Percentiles rank a stretch among this genome's conserved stretches.
These are phyloP conservation scores for Schizochytrium sp. DNA, from an alignment of 108 stramenopile species.

Conservation along the genomic window DNA sequence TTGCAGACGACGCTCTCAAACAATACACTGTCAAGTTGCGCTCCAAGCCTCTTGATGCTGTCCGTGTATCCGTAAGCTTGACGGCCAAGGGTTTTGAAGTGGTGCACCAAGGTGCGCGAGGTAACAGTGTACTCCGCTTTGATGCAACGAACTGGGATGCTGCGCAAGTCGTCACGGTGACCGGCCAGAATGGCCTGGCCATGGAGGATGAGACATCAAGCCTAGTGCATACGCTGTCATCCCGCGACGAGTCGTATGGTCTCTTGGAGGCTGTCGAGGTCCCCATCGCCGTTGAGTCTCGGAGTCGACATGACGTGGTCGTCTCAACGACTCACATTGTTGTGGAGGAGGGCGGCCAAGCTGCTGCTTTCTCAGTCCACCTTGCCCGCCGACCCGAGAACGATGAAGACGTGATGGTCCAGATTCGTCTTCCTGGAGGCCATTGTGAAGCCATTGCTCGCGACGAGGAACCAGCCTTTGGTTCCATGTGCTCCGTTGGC, in stretches of 20 bases:
- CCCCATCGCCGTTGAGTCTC: background rate
- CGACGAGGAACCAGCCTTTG: background rate
- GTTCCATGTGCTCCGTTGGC: background rate
- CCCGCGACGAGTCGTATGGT: background rate
- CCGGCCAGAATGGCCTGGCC: background rate
- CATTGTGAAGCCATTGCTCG: background rate
- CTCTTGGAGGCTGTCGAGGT: background rate
- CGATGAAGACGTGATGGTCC: background rate
- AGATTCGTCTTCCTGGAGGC: background rate
- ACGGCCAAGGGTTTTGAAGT: background rate
- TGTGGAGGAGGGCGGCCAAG: background rate
- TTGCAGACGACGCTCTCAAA: background rate
- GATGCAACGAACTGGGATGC: background rate
- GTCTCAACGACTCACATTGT: background rate
- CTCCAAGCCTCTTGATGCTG: background rate
- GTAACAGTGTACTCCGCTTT: background rate
- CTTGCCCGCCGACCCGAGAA: background rate
- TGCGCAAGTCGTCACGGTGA: background rate
- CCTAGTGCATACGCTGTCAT: background rate
- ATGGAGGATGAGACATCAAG: background rate
- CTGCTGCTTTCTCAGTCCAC: background rate
- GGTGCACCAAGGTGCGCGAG: background rate
- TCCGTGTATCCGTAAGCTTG: background rate
- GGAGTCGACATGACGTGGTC: background rate
- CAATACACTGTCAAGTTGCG: background rate